Conservation (phyloP, 768 basidiomycete genomes). For the Exidia glandulosa region DNA sequence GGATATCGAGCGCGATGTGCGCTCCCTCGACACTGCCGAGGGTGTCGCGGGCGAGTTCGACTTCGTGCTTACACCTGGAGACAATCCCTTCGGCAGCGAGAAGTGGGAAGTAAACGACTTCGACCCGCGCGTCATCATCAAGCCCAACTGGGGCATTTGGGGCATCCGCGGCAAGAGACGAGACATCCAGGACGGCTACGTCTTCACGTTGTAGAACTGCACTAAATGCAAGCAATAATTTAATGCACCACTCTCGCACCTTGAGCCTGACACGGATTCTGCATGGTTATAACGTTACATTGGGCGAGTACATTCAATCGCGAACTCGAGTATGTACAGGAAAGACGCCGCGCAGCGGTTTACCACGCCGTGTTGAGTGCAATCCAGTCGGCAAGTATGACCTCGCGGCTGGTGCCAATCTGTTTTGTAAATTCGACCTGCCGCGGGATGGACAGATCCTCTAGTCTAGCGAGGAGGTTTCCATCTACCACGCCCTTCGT, state of each 20-base stretch:
- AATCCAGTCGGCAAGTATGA: slow-evolving; percentile 9
- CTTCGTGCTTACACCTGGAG: slow-evolving; percentile 89
- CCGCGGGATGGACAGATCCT: slow-evolving; percentile 57
- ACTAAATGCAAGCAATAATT: background rate
- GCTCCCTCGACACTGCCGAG: slow-evolving; percentile 65
- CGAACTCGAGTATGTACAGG: background rate
- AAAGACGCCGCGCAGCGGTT: background rate
- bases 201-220: background rate
- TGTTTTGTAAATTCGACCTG: slow-evolving; percentile 81
- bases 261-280: too few relatives aligned
- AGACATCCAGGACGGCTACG: slow-evolving; percentile 48
- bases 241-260: background rate
- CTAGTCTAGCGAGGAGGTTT: slow-evolving; percentile 64
- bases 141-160: slow-evolving; percentile 98
- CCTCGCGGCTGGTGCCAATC: slow-evolving; percentile 63
- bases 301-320: too few relatives aligned
- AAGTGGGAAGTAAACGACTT: slow-evolving; percentile 98
- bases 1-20: slow-evolving; percentile 89
- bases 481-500: slow-evolving; percentile 83
- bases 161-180: slow-evolving; percentile 87
- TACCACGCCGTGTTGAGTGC: background rate
- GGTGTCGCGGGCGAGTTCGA: slow-evolving; percentile 92
- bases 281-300: too few relatives aligned
- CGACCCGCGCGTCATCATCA: slow-evolving; percentile 95
- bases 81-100: slow-evolving; percentile 87